Base-by-base conservation (phyloP, 2,329 filamentous ascomycete species). In the Lasiodiplodia sp. region DNA sequence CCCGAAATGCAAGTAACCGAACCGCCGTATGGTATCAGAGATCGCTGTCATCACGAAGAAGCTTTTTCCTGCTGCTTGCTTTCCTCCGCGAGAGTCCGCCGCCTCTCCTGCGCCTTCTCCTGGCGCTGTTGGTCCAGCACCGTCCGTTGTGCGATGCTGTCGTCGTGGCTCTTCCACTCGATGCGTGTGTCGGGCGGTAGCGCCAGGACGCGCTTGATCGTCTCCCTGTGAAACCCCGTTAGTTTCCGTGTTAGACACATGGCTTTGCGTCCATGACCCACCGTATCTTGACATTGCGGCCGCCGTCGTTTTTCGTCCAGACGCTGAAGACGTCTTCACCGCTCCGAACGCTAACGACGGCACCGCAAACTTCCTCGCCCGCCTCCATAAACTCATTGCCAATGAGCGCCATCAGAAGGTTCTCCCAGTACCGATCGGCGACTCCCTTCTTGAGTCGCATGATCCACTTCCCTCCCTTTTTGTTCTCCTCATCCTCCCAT, bases 401-500 rank as follows among this genome's bases (percentile, higher is more conserved):
- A 69, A 97, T 89, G 74, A 97, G 91, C 31, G 93, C 94, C 74
- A 98, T 85, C 70, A 98, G 84, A 62, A 98, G 85, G 77, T 97
- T 93, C 83, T 99, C 96, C 93, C 96, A 99, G 81, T 97, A 97
- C 67, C 95, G 90, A 80, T 98, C 96, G 21, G 93, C 93, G 23
- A 99, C 93, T 31, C 96, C 96, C 85, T 99, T 99, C 87, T 97
- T 97, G 78, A 99, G 84, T 72, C 95, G 88, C 79, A 99, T 90
- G 72, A 97, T 94, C 95, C 95, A 99, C 83, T 99, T 99, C 64
- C 96, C 96, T 67, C 96, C 96, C 73, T 90, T 91, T 80, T 93
- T 96, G 83, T 99, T 99, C 79, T 96, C 93, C 57, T 97, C 94
- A 74, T 99, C 96, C 81, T 99, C 96, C 96, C 96, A 99, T 74